A percentile compares a stretch with the other conserved stretches of the same genome.
phyloP scores from a whole-genome alignment of 352 stramenopile species.

The Phytophthora citrophthora region DNA sequence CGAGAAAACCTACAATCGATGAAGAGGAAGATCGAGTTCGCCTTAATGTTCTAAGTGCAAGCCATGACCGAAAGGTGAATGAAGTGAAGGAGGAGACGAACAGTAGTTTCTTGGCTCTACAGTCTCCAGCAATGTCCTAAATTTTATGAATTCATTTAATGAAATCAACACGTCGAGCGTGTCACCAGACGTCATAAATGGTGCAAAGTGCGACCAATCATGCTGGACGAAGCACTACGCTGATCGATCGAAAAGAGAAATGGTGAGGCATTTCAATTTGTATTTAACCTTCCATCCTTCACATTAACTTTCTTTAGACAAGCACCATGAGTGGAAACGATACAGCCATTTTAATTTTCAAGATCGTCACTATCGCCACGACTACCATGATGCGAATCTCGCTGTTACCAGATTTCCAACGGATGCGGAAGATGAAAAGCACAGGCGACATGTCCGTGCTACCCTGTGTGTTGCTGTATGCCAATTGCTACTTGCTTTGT shows the following conservation, averaged over 20 bases:
- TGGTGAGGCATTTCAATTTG: slow-evolving; percentile 8
- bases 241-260: neutral
- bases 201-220: slow-evolving; percentile 26
- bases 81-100: no score
- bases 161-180: neutral
- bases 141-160: no score
- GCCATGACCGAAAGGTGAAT: no score
- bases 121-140: neutral
- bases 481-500: slow-evolving; percentile 37
- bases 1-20: slow-evolving; percentile 10
- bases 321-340: slow-evolving; percentile 7
- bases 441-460: slow-evolving; percentile 42
- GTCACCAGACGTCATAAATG: slow-evolving; percentile 10
- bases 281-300: neutral
- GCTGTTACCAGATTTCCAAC: slow-evolving; percentile 47
- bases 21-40: neutral
- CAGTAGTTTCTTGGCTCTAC: neutral
- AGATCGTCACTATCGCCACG: slow-evolving; percentile 49
- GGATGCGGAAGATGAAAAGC: slow-evolving; percentile 37
- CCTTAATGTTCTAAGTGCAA: neutral
- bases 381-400: slow-evolving; percentile 50
- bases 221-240: slow-evolving; percentile 10
- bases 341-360: slow-evolving; percentile 22
- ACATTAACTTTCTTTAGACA: slow-evolving; percentile 2
- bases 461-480: slow-evolving; percentile 34